Percentiles rank a stretch among this genome's conserved stretches.
phyloP scores from a whole-genome alignment of 2,329 filamentous ascomycete genomes.

The Chaetomiaceae sp. region DNA sequence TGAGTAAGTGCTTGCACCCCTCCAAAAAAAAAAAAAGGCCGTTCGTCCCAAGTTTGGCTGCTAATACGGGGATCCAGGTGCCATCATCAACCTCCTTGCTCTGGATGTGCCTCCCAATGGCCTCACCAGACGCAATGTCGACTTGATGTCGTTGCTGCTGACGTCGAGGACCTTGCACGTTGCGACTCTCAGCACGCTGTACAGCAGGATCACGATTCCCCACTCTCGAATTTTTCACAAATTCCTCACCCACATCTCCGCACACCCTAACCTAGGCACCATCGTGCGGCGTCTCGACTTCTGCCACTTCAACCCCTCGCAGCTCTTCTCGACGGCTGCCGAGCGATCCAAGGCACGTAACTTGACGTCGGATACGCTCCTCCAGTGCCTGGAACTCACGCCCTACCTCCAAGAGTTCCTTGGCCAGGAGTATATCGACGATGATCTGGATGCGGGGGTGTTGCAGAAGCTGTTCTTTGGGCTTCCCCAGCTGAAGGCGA shows the following conservation, averaged over 20 bases:
- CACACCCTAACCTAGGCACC: conserved; percentile 65
- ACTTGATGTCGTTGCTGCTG: conserved; percentile 70
- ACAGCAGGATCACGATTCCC: conserved; percentile 75
- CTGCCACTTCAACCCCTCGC: conserved; percentile 78
- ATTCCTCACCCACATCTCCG: conserved; percentile 64
- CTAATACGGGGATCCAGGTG: conserved; percentile 42
- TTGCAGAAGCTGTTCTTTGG: conserved; percentile 66
- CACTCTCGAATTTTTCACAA: conserved; percentile 82
- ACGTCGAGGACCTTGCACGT: conserved; percentile 72
- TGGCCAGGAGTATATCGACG: conserved; percentile 75
- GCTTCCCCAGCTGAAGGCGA: conserved; percentile 58
- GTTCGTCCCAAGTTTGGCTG: no score
- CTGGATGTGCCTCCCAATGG: conserved; percentile 72
- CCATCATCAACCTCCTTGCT: conserved; percentile 70
- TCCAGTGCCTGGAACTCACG: conserved; percentile 66
- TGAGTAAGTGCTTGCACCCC: conserved; percentile 58
- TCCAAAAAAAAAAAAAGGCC: no score
- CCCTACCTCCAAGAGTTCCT: conserved; percentile 74
- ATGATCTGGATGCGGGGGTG: conserved; percentile 65
- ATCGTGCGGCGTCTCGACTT: conserved; percentile 78
- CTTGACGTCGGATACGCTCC: conserved; percentile 67
- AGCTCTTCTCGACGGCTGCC: conserved; percentile 68
- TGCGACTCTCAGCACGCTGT: conserved; percentile 69
- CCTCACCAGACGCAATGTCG: conserved; percentile 69
- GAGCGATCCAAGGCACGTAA: conserved; percentile 73